phyloP scores from a whole-genome alignment of 2,329 filamentous ascomycete species.

The Arthroderma sp. region DNA sequence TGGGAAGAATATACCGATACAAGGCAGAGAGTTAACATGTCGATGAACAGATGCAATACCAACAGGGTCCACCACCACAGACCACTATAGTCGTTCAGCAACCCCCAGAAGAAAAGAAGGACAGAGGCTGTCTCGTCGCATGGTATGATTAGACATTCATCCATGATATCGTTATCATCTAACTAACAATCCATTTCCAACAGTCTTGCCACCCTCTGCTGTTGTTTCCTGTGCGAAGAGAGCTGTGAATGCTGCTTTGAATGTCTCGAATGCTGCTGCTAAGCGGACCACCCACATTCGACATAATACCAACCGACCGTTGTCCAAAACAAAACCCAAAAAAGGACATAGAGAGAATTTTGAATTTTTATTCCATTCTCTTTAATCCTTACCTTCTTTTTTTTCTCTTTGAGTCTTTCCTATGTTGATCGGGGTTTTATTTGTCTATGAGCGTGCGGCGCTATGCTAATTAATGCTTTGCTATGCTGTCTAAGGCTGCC shows the following conservation, averaged over 20 bases:
- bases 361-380: no score
- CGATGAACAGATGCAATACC: conserved; percentile 33
- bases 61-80: conserved; percentile 36
- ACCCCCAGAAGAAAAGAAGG: conserved; percentile 32
- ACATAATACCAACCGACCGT: no score
- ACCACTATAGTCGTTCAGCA: conserved; percentile 15
- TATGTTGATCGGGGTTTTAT: no score
- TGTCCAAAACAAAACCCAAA: no score
- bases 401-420: no score
- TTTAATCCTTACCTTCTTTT: no score
- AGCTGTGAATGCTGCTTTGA: conserved; percentile 52
- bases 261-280: conserved; percentile 41
- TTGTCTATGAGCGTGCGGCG: no score
- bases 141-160: conserved; percentile 28
- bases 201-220: conserved; percentile 45
- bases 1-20: neutral
- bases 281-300: conserved; percentile 1
- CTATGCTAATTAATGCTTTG: no score
- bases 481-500: no score
- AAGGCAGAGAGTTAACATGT: neutral
- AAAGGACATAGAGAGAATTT: no score
- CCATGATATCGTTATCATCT: no score
- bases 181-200: neutral
- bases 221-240: conserved; percentile 52
- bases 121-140: conserved; percentile 38